These are phyloP conservation scores for Acrasis kona DNA, from an alignment of 78 protist species.

Conservation along the genomic window DNA sequence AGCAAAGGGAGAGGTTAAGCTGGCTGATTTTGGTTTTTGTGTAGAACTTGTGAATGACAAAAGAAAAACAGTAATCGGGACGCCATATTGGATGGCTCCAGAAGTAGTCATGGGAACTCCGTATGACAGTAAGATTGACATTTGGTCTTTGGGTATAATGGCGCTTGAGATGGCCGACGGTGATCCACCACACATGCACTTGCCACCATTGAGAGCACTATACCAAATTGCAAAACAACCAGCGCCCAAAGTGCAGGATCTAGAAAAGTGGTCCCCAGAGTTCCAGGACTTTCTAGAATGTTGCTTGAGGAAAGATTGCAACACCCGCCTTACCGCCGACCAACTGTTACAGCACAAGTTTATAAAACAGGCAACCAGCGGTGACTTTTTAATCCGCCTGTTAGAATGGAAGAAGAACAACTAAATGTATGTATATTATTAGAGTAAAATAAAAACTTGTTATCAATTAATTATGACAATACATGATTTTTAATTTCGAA, in stretches of 20 bases:
- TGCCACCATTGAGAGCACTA: slow-evolving; percentile 77
- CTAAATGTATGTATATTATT: no score
- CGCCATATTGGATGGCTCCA: slow-evolving; percentile 90
- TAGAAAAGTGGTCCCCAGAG: slow-evolving; percentile 45
- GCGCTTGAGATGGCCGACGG: slow-evolving; percentile 78
- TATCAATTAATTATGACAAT: no score
- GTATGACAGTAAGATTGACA: slow-evolving; percentile 74
- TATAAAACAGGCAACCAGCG: neutral
- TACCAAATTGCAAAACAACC: slow-evolving; percentile 77
- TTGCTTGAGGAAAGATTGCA: slow-evolving; percentile 57
- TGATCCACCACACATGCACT: slow-evolving; percentile 74
- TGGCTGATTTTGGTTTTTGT: slow-evolving; percentile 71
- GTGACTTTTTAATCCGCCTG: no score
- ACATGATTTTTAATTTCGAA: no score
- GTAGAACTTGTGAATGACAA: slow-evolving; percentile 53
- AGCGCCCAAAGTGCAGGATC: slow-evolving; percentile 57
- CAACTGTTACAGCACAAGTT: slow-evolving; percentile 9
- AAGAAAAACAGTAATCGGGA: slow-evolving; percentile 48
- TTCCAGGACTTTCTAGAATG: slow-evolving; percentile 53
- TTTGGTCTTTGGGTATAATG: slow-evolving; percentile 87
- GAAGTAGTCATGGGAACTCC: slow-evolving; percentile 74
- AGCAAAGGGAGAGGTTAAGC: slow-evolving; percentile 38
- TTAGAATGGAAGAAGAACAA: no score
- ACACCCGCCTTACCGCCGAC: slow-evolving; percentile 2
- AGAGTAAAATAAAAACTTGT: no score